Evolutionary conservation across 2,329 filamentous ascomycete genomes (phyloP).

Genomic region (Penicillium decumbens): DNA sequence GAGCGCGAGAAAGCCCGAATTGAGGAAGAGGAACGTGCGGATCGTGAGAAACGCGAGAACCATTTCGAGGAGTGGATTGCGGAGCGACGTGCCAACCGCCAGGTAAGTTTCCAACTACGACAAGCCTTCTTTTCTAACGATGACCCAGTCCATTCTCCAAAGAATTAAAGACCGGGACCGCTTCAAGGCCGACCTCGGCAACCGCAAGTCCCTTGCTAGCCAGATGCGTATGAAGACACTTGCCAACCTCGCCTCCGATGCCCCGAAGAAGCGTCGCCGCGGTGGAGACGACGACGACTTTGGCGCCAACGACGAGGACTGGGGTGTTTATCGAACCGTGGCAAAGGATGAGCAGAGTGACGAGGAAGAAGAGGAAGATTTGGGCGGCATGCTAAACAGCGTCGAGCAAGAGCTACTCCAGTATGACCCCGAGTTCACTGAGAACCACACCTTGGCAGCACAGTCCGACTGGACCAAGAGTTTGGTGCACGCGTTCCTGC

Average conservation of each 20-base stretch:
- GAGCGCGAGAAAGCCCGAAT: constrained; percentile 81
- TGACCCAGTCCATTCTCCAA: constrained; percentile 59
- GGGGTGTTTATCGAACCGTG: constrained; percentile 93
- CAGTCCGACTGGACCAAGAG: constrained; percentile 94
- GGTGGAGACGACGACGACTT: constrained; percentile 94
- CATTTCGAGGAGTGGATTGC: constrained; percentile 83
- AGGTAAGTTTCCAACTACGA: constrained; percentile 31
- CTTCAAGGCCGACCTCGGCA: constrained; percentile 88
- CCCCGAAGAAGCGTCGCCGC: constrained; percentile 75
- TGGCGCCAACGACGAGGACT: constrained; percentile 94
- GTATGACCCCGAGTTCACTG: constrained; percentile 83
- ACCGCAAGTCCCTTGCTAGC: constrained; percentile 91
- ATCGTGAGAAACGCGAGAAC: constrained; percentile 76
- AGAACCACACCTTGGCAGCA: constrained; percentile 85
- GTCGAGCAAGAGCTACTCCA: constrained; percentile 81
- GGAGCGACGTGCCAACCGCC: constrained; percentile 69
- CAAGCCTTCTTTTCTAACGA: constrained; percentile 10
- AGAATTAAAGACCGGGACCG: constrained; percentile 92
- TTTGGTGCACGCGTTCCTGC: constrained; percentile 81
- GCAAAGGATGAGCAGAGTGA: constrained; percentile 74
- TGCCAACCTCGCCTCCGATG: constrained; percentile 89
- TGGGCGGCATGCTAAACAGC: constrained; percentile 65
- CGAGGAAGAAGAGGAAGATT: constrained; percentile 88
- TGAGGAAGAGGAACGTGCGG: constrained; percentile 76
- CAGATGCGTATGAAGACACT: constrained; percentile 99